phyloP scores from a whole-genome alignment of 768 basidiomycete species.

The Kwoniella sp. region DNA sequence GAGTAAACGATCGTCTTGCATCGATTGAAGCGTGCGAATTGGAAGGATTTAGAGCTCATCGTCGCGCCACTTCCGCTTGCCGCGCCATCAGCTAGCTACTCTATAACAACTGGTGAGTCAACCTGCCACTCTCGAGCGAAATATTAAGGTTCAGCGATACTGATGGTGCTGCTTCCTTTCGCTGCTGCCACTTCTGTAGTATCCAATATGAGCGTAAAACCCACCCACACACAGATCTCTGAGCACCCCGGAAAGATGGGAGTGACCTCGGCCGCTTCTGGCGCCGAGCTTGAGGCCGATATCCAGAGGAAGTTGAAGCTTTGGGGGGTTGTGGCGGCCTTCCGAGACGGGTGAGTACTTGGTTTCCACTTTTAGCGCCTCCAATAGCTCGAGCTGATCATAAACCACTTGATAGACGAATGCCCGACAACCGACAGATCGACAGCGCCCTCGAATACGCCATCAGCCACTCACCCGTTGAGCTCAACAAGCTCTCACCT shows the following conservation, averaged over 20 bases:
- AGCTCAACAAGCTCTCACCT: slow-evolving; percentile 68
- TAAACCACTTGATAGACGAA: slow-evolving; percentile 71
- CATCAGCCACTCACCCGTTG: slow-evolving; percentile 65
- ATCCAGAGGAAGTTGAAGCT: slow-evolving; percentile 82
- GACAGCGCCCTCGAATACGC: slow-evolving; percentile 72
- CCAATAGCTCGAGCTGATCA: slow-evolving; percentile 53
- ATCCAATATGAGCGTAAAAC: slow-evolving; percentile 17
- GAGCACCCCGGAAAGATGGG: slow-evolving; percentile 59
- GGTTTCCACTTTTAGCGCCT: neutral
- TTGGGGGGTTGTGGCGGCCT: slow-evolving; percentile 78
- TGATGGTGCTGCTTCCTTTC: too few relatives aligned
- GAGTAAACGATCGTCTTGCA: neutral
- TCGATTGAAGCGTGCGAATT: too few relatives aligned
- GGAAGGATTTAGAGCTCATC: neutral
- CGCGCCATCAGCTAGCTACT: slow-evolving; percentile 1
- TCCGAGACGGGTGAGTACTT: slow-evolving; percentile 68
- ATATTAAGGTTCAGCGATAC: neutral
- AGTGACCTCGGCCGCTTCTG: slow-evolving; percentile 71
- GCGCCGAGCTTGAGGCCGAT: slow-evolving; percentile 67
- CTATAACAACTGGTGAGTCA: slow-evolving; percentile 1
- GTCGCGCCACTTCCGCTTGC: neutral
- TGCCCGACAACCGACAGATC: slow-evolving; percentile 80
- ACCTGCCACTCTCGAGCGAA: neutral
- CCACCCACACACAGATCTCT: slow-evolving; percentile 39
- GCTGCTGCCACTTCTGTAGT: neutral